Evolutionary conservation across 2,329 filamentous ascomycete species (phyloP).

Genomic region (Colletotrichum sp.): DNA sequence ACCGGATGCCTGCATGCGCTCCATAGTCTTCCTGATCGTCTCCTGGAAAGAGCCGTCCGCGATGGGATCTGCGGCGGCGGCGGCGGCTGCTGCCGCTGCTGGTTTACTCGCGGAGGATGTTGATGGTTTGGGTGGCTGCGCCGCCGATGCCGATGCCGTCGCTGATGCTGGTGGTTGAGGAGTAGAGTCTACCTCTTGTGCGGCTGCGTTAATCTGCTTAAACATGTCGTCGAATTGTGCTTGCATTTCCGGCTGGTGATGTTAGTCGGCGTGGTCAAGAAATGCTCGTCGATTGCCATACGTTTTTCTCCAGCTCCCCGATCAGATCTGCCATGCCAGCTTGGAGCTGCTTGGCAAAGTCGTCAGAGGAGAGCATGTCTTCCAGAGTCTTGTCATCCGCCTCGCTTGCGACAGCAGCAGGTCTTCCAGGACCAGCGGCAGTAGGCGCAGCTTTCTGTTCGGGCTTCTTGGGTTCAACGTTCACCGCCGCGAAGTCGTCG

Average conservation of each 20-base stretch:
- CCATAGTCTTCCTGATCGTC: slow-evolving; percentile 92
- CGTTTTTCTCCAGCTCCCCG: slow-evolving; percentile 65
- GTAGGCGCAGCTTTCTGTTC: neutral
- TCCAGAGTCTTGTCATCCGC: slow-evolving; percentile 32
- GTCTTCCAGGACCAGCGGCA: slow-evolving; percentile 26
- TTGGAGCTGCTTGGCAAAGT: slow-evolving; percentile 86
- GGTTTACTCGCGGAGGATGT: slow-evolving; percentile 20
- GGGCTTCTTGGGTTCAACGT: slow-evolving; percentile 54
- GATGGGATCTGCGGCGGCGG: slow-evolving; percentile 36
- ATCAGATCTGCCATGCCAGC: slow-evolving; percentile 87
- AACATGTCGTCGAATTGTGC: slow-evolving; percentile 80
- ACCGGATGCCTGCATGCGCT: slow-evolving; percentile 90
- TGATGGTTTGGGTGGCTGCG: slow-evolving; percentile 28
- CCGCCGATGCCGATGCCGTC: slow-evolving; percentile 25
- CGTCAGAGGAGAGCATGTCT: slow-evolving; percentile 68
- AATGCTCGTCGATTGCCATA: neutral
- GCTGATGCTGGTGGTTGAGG: slow-evolving; percentile 26
- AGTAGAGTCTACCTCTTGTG: slow-evolving; percentile 28
- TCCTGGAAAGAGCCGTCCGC: slow-evolving; percentile 82
- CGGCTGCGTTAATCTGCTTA: slow-evolving; percentile 69
- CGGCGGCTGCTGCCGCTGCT: slow-evolving; percentile 32
- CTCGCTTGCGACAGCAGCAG: slow-evolving; percentile 25
- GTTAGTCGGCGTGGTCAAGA: neutral
- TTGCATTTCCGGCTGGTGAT: slow-evolving; percentile 71
- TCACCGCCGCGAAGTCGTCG: slow-evolving; percentile 81